These are phyloP conservation scores for Backusella macrospora DNA, from an alignment of 192 early-diverging fungal genomes.

Conservation along the genomic window DNA sequence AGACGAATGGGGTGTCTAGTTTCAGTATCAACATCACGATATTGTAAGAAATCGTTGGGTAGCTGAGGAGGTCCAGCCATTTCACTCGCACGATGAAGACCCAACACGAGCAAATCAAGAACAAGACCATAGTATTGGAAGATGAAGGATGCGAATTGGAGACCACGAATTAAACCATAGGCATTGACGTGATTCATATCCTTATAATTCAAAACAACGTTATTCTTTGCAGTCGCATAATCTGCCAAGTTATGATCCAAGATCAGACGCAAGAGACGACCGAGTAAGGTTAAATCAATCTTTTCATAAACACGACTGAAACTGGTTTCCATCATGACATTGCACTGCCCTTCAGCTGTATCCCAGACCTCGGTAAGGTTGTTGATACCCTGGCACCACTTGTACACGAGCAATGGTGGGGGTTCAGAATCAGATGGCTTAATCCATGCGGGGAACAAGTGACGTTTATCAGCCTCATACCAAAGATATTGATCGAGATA, in stretches of 20 bases:
- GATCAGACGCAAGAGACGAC: constrained; percentile 91
- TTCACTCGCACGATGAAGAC: constrained; percentile 92
- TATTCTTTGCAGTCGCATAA: constrained; percentile 99
- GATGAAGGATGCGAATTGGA: constrained; percentile 97
- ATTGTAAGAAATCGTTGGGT: constrained; percentile 98
- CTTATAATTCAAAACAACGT: constrained; percentile 96
- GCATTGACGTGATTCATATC: constrained; percentile 99
- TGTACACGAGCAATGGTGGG: constrained; percentile 95
- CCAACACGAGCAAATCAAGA: constrained; percentile 91
- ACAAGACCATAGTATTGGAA: constrained; percentile 99
- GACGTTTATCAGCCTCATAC: constrained; percentile 98
- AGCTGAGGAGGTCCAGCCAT: constrained; percentile 93
- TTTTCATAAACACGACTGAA: constrained; percentile 95
- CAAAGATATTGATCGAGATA: constrained; percentile 99
- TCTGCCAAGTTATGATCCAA: constrained; percentile 99
- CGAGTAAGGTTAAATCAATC: constrained; percentile 95
- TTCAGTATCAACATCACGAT: constrained; percentile 88
- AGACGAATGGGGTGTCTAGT: constrained; percentile 95
- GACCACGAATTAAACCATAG: constrained; percentile 94
- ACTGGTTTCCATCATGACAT: constrained; percentile 95
- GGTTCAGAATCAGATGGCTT: constrained; percentile 98
- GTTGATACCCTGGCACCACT: constrained; percentile 98
- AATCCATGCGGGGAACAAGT: constrained; percentile 99
- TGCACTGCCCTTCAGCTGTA: constrained; percentile 86
- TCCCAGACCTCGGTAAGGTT: constrained; percentile 97